Percentiles rank a stretch among this genome's conserved stretches.
phyloP scores from a whole-genome alignment of 2,329 filamentous ascomycete genomes.

The Graphiopsis chlorocephala region DNA sequence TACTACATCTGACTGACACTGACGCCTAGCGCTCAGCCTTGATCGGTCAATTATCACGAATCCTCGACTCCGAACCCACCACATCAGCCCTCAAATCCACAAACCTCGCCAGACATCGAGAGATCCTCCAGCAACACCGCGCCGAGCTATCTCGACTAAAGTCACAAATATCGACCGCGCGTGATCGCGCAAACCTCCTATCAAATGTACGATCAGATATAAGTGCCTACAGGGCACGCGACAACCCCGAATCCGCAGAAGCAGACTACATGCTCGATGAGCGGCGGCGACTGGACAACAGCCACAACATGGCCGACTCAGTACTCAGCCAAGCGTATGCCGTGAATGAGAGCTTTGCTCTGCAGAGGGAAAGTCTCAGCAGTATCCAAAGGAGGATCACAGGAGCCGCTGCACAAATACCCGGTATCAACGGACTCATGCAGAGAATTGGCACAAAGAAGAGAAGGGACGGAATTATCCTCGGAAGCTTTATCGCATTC shows the following conservation, averaged over 20 bases:
- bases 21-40: constrained; percentile 70
- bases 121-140: constrained; percentile 83
- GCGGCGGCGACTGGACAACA: constrained; percentile 79
- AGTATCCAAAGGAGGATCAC: constrained; percentile 91
- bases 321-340: constrained; percentile 95
- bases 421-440: constrained; percentile 89
- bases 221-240: constrained; percentile 70
- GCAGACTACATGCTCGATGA: constrained; percentile 98
- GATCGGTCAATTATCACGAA: constrained; percentile 76
- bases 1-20: constrained; percentile 16
- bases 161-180: constrained; percentile 69
- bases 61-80: constrained; percentile 90
- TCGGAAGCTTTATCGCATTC: constrained; percentile 85
- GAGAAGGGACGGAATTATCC: constrained; percentile 88
- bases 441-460: constrained; percentile 91
- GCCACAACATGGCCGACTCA: constrained; percentile 82
- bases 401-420: constrained; percentile 82
- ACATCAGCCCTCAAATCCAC: constrained; percentile 95
- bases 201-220: constrained; percentile 91
- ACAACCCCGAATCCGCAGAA: constrained; percentile 76
- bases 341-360: constrained; percentile 83
- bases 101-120: constrained; percentile 86
- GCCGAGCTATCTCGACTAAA: constrained; percentile 76
- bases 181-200: constrained; percentile 85
- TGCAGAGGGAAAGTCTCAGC: constrained; percentile 82